These are phyloP conservation scores for Tulasnella sp. DNA, from an alignment of 768 basidiomycete species.

Conservation along the genomic window DNA sequence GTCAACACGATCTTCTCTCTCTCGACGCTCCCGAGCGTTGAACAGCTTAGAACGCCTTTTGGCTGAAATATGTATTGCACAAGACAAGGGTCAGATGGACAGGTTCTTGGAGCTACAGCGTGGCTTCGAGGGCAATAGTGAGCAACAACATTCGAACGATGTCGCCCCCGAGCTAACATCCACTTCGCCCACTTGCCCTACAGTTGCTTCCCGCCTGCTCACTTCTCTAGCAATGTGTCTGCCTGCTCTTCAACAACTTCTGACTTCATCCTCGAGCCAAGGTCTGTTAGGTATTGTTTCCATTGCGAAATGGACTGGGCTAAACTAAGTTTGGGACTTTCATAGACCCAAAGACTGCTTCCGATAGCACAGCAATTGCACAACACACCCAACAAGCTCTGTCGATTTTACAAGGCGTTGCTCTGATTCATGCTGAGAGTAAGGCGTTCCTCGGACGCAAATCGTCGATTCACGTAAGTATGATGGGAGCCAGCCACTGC, in stretches of 20 bases:
- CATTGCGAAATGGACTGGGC: background rate
- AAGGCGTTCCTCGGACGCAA: constrained; percentile 63
- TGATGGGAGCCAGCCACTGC: background rate
- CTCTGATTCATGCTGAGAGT: constrained; percentile 57
- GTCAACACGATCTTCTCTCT: constrained; percentile 51
- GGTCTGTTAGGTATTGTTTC: background rate
- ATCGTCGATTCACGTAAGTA: constrained; percentile 57
- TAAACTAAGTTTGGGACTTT: constrained; percentile 3
- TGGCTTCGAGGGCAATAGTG: constrained; percentile 77
- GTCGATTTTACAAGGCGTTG: constrained; percentile 68
- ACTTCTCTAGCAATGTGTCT: constrained; percentile 46
- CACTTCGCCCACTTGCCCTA: constrained; percentile 11
- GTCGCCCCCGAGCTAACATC: background rate
- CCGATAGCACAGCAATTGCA: constrained; percentile 40
- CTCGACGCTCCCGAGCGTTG: constrained; percentile 49
- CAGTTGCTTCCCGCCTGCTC: constrained; percentile 62
- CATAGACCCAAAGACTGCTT: constrained; percentile 40
- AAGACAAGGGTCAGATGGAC: constrained; percentile 35
- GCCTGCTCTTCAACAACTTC: constrained; percentile 33
- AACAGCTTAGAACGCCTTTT: constrained; percentile 36
- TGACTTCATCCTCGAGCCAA: constrained; percentile 25
- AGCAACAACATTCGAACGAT: constrained; percentile 27
- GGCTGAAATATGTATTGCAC: constrained; percentile 42
- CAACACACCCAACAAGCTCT: constrained; percentile 52
- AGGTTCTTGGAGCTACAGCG: constrained; percentile 62